These are phyloP conservation scores for Malus domestica DNA, from an alignment of 306 rosid species.

Conservation along the genomic window ASM211411v1 NC_041804.1:36315001-36315500, in stretches of 20 bases:
- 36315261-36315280: conserved; percentile 55
- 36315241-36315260: conserved; percentile 17
- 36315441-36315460: background rate
- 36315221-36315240: conserved; percentile 42
- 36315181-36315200: conserved; percentile 43
- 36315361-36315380: conserved; percentile 50
- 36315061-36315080: background rate
- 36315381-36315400: conserved; percentile 37
- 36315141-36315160: conserved; percentile 35
- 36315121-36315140: background rate
- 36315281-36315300: conserved; percentile 59
- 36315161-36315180: conserved; percentile 64
- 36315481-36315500: conserved; percentile 33
- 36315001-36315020: too few relatives aligned
- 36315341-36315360: conserved; percentile 33
- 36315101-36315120: background rate
- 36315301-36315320: conserved; percentile 54
- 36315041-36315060: background rate
- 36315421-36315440: background rate
- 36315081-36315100: too few relatives aligned
- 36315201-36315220: conserved; percentile 23
- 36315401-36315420: conserved; percentile 50
- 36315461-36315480: conserved; percentile 46
- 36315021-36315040: too few relatives aligned
- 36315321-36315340: conserved; percentile 45